Evolutionary conservation across 164 flowering plant genomes (phyloP), one percentile per base, ranked within the genome.

Genomic region (Umbellularia californica): DNA sequence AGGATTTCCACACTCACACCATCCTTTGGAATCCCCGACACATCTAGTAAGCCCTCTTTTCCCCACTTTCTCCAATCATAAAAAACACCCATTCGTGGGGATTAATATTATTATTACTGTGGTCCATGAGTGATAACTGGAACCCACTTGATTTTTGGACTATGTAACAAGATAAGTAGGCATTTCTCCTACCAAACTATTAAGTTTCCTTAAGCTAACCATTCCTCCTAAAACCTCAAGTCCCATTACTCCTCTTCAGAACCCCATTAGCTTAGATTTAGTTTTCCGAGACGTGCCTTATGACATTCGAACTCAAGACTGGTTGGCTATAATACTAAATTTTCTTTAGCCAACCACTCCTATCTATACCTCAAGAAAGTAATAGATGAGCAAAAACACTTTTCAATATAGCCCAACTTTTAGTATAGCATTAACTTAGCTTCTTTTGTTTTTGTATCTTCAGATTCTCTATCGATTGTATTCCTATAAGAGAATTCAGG

Each of bases 11-110:
- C 62, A 70, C 72, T 12, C 50, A 70, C 25, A 50, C 72, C 58
- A 50, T 70, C 70, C 50, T 68, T 5, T 68, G 70, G 70, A 70
- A 70, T 51, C 72, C 72, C 19, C 27, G 50, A 13, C 72, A 70
- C 72, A 70, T 70, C 58, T 10, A 23, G 72, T 50, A 70, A 70
- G 72, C 71, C 19, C n/a, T 69, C 55, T 0, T 41, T 5, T 28
- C 2, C 47, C 47, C 9, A 9, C 47, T 41, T 41, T 41, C 10
- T 41, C 47, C 47, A 6, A 41, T 17, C 60, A 13, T 15, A 3
- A 3, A 15, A 55, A 55, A 27, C 69, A 25, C 28, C 69, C n/a
- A 14, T 17, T 27, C 4, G 33, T 28, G 5, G 28, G 24, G 33
- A 41, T 41, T n/a, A n/a, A n/a, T 41, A 41, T 41, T 41, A 9